A percentile compares a stretch with the other conserved stretches of the same genome.
Evolutionary conservation across 306 rosid genomes (phyloP).

Genomic region (Vigna reflexopilosa): DNA sequence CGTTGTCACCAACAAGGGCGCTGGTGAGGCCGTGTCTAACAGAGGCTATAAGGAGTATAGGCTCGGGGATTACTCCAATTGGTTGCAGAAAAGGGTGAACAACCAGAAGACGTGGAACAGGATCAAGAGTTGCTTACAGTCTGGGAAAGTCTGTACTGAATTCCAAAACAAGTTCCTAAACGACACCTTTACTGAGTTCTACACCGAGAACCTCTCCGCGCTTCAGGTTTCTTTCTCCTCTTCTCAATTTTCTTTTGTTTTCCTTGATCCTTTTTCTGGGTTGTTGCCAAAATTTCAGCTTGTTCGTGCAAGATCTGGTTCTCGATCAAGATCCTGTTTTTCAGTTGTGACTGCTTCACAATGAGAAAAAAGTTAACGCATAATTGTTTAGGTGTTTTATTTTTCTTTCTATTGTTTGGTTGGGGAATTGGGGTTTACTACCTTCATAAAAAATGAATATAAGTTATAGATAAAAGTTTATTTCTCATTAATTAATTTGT

Average conservation of each 20-base stretch:
- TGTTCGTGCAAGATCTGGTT: conserved; percentile 11
- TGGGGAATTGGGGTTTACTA: background rate
- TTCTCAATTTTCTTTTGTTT: background rate
- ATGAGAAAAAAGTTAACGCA: background rate
- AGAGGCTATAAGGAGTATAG: conserved; percentile 75
- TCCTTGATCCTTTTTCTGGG: background rate
- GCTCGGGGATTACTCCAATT: conserved; percentile 85
- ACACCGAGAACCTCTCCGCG: conserved; percentile 51
- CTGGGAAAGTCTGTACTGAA: conserved; percentile 59
- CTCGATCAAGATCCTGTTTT: background rate
- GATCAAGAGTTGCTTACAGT: conserved; percentile 67
- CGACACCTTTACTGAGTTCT: conserved; percentile 42
- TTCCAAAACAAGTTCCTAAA: conserved; percentile 18
- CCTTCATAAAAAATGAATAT: background rate
- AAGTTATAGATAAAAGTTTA: background rate
- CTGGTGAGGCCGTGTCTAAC: conserved; percentile 52
- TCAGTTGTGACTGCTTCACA: background rate
- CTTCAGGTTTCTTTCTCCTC: conserved; percentile 60
- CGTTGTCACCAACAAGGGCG: conserved; percentile 73
- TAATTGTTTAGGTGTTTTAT: background rate
- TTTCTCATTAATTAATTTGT: background rate
- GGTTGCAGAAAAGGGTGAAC: conserved; percentile 79
- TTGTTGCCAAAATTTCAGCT: background rate
- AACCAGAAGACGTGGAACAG: conserved; percentile 60
- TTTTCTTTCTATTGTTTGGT: background rate